These are phyloP conservation scores for Ploettnerulaceae sp. DNA, from an alignment of 2,329 filamentous ascomycete species.

Conservation along the genomic window DNA sequence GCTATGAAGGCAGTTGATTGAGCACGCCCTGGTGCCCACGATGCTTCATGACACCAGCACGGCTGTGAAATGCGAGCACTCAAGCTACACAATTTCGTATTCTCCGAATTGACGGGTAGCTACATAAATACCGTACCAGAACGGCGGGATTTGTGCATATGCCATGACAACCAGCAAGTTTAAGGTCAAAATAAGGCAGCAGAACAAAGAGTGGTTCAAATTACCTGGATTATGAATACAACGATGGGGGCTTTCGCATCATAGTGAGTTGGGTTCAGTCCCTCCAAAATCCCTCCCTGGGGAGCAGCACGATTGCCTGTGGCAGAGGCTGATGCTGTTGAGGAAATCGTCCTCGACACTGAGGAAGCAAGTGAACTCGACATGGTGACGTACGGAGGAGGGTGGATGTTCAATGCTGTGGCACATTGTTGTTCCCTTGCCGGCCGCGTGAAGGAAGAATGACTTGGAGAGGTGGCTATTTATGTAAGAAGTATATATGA, in stretches of 20 bases:
- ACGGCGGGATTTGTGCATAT: constrained; percentile 2
- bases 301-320: constrained; percentile 24
- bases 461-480: not conserved
- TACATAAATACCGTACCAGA: constrained; percentile 1
- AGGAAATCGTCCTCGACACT: constrained; percentile 8
- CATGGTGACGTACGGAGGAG: too few relatives aligned
- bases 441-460: not conserved
- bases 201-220: constrained; percentile 6
- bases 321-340: constrained; percentile 16
- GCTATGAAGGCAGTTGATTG: not conserved
- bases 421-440: not conserved
- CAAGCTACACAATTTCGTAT: constrained; percentile 6
- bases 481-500: constrained; percentile 2
- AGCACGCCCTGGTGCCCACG: not conserved
- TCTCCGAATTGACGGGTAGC: not conserved
- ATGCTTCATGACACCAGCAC: not conserved
- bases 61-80: constrained; percentile 2
- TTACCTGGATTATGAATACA: constrained; percentile 65
- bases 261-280: constrained; percentile 56
- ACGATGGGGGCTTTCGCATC: constrained; percentile 60
- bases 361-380: not conserved
- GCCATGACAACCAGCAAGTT: not conserved
- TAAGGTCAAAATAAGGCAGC: not conserved
- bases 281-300: constrained; percentile 62
- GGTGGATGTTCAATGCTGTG: not conserved